Conservation (phyloP, 2,329 filamentous ascomycete genomes). For the Trichoderma afroharzianum region DNA sequence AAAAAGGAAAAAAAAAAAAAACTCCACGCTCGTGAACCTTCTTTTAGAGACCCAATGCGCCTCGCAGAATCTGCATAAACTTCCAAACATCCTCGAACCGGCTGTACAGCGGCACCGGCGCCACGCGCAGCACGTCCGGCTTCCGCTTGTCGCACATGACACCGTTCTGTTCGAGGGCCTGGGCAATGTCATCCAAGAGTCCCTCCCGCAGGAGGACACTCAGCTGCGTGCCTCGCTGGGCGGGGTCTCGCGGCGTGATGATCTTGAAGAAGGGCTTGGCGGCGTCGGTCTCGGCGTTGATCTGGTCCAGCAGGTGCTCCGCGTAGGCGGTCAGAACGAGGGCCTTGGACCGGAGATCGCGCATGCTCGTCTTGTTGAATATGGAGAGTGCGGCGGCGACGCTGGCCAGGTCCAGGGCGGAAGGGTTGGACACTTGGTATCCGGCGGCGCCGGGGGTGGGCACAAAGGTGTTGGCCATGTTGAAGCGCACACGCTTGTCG, state of each 20-base stretch:
- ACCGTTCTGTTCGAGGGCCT: constrained; percentile 61
- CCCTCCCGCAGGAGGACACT: constrained; percentile 67
- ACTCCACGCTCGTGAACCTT: not conserved
- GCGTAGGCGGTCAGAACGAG: constrained; percentile 72
- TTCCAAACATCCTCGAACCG: constrained; percentile 66
- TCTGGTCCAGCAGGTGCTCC: constrained; percentile 58
- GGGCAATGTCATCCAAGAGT: constrained; percentile 64
- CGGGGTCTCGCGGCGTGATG: constrained; percentile 66
- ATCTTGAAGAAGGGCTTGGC: constrained; percentile 49
- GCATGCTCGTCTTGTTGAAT: constrained; percentile 69
- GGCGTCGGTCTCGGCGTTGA: constrained; percentile 33
- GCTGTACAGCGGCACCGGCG: constrained; percentile 82
- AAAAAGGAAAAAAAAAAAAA: not conserved
- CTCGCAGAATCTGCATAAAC: constrained; percentile 42
- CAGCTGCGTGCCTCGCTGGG: constrained; percentile 72
- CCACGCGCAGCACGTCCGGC: constrained; percentile 79
- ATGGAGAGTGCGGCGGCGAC: constrained; percentile 69
- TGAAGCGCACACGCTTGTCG: constrained; percentile 71
- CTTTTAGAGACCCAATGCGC: constrained; percentile 28
- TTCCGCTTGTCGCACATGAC: constrained; percentile 80
- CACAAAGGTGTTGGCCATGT: constrained; percentile 77
- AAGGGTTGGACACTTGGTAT: constrained; percentile 82
- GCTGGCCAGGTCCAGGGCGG: constrained; percentile 72
- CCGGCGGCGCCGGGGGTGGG: constrained; percentile 76
- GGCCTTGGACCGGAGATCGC: constrained; percentile 65